Evolutionary conservation across 768 basidiomycete genomes (phyloP).

Genomic region (Leccinellum albellum): DNA sequence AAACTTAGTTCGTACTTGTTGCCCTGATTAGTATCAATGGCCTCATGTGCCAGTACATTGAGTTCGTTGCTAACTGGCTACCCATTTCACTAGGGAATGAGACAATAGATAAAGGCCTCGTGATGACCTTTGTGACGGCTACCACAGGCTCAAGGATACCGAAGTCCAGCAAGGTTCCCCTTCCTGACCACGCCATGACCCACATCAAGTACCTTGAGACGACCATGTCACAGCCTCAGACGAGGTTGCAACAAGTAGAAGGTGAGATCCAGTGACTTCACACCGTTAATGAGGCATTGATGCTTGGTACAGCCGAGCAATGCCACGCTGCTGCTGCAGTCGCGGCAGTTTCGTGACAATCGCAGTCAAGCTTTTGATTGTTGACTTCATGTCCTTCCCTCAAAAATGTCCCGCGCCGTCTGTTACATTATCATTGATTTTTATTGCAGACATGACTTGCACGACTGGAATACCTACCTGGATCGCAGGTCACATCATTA

Average conservation of each 20-base stretch:
- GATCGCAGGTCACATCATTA: conserved; percentile 55
- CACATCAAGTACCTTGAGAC: conserved; percentile 87
- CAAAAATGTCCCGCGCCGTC: conserved; percentile 27
- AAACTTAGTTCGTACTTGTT: too few species aligned
- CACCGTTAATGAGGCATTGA: conserved; percentile 82
- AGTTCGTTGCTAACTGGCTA: conserved; percentile 85
- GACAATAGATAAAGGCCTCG: conserved; percentile 86
- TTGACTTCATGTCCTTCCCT: conserved; percentile 15
- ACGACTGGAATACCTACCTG: conserved; percentile 52
- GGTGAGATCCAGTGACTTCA: conserved; percentile 77
- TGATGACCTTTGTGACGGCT: conserved; percentile 90
- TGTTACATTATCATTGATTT: conserved; percentile 38
- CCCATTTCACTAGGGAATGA: conserved; percentile 78
- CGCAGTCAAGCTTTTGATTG: conserved; percentile 45
- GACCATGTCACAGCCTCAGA: conserved; percentile 70
- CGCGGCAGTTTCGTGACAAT: conserved; percentile 46
- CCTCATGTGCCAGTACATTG: conserved; percentile 90
- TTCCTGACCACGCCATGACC: conserved; percentile 83
- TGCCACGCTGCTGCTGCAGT: conserved; percentile 56
- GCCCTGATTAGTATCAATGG: too few species aligned
- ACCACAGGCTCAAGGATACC: conserved; percentile 84
- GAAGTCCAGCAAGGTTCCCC: conserved; percentile 88
- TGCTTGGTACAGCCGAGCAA: conserved; percentile 80
- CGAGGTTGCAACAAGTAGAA: conserved; percentile 73
- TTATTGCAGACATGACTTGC: conserved; percentile 37